phyloP scores from a whole-genome alignment of 2,329 filamentous ascomycete species.

The Lasiodiplodia gonubiensis region DNA sequence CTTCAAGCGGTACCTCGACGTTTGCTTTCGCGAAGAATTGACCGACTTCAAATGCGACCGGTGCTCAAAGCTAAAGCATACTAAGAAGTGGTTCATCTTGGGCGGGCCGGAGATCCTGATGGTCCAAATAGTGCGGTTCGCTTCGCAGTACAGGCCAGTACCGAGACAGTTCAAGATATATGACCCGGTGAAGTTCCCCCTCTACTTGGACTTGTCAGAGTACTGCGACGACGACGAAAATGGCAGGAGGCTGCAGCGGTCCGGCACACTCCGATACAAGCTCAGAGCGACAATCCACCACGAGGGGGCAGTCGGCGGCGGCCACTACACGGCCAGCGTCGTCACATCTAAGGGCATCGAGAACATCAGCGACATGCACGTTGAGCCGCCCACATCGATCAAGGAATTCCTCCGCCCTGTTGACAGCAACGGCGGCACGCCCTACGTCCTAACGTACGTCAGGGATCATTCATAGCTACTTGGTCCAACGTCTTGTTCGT shows the following conservation, averaged over 20 bases:
- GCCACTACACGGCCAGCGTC: conserved; percentile 26
- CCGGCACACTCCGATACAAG: conserved; percentile 9
- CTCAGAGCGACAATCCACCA: background rate
- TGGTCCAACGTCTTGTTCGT: background rate
- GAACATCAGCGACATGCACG: background rate
- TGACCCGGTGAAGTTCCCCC: background rate
- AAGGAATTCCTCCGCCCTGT: background rate
- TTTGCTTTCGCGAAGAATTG: conserved; percentile 28
- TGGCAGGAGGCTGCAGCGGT: background rate
- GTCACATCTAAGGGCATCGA: conserved; percentile 8
- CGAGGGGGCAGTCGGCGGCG: background rate
- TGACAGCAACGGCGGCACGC: background rate
- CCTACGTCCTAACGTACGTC: conserved; percentile 20
- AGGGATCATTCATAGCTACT: background rate
- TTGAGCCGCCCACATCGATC: background rate
- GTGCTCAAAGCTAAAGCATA: conserved; percentile 28
- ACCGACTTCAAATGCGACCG: conserved; percentile 29
- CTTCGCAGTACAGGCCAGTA: background rate
- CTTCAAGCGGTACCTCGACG: conserved; percentile 30
- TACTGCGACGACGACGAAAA: background rate
- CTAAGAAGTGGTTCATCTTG: conserved; percentile 18
- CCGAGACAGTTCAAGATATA: background rate
- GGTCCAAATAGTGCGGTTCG: conserved; percentile 32
- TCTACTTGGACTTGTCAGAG: conserved; percentile 16
- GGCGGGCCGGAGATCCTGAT: conserved; percentile 32